Evolutionary conservation across 1,284 basidiomycete genomes (phyloP).

Genomic region (Trichosporon faecale): DNA sequence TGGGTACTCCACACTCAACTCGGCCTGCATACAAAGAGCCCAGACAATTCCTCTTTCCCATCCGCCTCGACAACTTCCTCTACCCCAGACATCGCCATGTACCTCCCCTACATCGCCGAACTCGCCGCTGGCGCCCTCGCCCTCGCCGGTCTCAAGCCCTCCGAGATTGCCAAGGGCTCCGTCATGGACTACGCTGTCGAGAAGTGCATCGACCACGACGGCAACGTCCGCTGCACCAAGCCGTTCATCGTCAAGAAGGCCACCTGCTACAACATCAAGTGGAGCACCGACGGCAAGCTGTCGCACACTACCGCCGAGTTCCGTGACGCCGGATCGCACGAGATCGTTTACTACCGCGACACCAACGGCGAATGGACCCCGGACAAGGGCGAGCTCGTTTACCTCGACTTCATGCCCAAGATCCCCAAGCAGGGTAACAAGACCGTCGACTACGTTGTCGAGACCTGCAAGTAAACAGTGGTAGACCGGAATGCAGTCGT

Average conservation of each 20-base stretch:
- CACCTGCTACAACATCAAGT: constrained; percentile 49
- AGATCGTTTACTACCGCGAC: constrained; percentile 50
- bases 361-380: constrained; percentile 50
- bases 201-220: constrained; percentile 47
- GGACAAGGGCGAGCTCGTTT: constrained; percentile 50
- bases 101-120: constrained; percentile 44
- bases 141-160: constrained; percentile 31
- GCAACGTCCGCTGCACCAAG: constrained; percentile 46
- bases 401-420: constrained; percentile 52
- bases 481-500: too few relatives aligned
- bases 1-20: background rate
- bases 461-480: constrained; percentile 40
- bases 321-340: constrained; percentile 45
- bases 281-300: constrained; percentile 49
- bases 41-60: background rate
- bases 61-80: background rate
- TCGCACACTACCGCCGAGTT: constrained; percentile 51
- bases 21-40: background rate
- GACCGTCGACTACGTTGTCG: constrained; percentile 46
- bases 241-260: constrained; percentile 48
- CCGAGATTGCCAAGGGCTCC: constrained; percentile 33
- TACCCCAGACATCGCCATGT: constrained; percentile 33
- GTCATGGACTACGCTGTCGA: constrained; percentile 49
- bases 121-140: constrained; percentile 41
- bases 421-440: constrained; percentile 43